Percentiles rank a stretch among this genome's conserved stretches.
Conservation (phyloP, 1,284 basidiomycete species). For the Gymnopus androsaceus region DNA sequence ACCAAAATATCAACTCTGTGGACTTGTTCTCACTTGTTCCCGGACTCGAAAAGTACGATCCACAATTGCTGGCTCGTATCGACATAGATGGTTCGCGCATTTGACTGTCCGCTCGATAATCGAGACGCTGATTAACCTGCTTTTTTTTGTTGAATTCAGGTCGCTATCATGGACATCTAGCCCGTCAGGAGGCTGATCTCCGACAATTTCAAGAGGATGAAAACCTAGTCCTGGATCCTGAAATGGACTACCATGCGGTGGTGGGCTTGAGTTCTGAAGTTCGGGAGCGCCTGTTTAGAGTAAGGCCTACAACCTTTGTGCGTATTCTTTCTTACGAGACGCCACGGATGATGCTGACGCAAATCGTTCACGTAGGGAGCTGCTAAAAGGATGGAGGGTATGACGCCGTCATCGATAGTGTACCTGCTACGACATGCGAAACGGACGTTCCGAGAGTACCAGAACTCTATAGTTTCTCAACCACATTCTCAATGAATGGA, state of each 20-base stretch:
- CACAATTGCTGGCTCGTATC: slow-evolving; percentile 59
- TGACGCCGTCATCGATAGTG: slow-evolving; percentile 75
- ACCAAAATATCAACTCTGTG: slow-evolving; percentile 55
- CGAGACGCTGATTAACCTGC: background rate
- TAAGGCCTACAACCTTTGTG: slow-evolving; percentile 73
- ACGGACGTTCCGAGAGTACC: slow-evolving; percentile 29
- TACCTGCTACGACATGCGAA: slow-evolving; percentile 67
- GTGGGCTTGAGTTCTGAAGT: slow-evolving; percentile 78
- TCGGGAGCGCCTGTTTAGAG: slow-evolving; percentile 59
- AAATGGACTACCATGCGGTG: slow-evolving; percentile 69
- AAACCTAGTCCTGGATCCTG: slow-evolving; percentile 64
- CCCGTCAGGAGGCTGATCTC: slow-evolving; percentile 76
- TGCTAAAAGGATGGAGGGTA: slow-evolving; percentile 85
- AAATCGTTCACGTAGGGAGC: slow-evolving; percentile 55
- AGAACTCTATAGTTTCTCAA: background rate
- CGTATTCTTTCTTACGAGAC: slow-evolving; percentile 25
- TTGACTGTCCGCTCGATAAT: background rate
- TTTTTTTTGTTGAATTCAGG: slow-evolving; percentile 36
- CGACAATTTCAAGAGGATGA: slow-evolving; percentile 79
- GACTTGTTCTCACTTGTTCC: slow-evolving; percentile 56
- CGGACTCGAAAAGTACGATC: slow-evolving; percentile 52
- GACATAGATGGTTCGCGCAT: slow-evolving; percentile 66
- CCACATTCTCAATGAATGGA: too few species aligned
- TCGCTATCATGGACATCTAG: slow-evolving; percentile 61
- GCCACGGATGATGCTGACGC: background rate